Evolutionary conservation across 768 basidiomycete genomes (phyloP).

Genomic region (Auricularia sp.): DNA sequence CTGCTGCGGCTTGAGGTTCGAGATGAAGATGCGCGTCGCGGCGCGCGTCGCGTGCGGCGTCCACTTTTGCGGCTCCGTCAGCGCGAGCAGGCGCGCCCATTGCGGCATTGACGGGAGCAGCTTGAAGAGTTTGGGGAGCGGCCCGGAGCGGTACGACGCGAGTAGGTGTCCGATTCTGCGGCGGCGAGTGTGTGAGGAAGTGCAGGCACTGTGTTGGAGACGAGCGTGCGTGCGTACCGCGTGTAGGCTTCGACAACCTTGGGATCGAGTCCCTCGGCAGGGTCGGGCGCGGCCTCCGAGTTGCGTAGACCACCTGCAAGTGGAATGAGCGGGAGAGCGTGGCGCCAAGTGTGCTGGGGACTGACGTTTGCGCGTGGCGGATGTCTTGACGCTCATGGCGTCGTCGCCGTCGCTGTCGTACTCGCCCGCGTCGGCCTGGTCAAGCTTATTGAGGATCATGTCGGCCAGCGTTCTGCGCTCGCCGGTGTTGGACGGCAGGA

Average conservation of each 20-base stretch:
- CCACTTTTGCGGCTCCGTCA: conserved; percentile 90
- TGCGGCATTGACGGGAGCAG: conserved; percentile 90
- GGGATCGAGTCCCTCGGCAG: conserved; percentile 80
- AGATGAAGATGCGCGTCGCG: conserved; percentile 91
- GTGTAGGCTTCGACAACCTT: conserved; percentile 88
- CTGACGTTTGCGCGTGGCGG: conserved; percentile 30
- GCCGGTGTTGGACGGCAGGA: conserved; percentile 63
- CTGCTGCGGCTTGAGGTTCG: conserved; percentile 92
- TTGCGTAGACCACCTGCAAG: not conserved
- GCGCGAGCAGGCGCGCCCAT: conserved; percentile 91
- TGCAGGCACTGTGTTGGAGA: conserved; percentile 5
- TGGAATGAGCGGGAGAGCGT: not conserved
- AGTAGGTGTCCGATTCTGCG: conserved; percentile 76
- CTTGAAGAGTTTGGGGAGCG: conserved; percentile 95
- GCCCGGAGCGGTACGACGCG: conserved; percentile 83
- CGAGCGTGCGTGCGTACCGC: conserved; percentile 46
- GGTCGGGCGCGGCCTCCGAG: conserved; percentile 44
- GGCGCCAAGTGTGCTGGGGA: conserved; percentile 14
- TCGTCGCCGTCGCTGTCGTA: conserved; percentile 34
- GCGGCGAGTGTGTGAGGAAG: not conserved
- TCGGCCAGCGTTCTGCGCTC: conserved; percentile 87
- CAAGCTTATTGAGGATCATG: conserved; percentile 90
- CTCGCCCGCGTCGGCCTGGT: conserved; percentile 46
- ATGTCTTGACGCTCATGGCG: not conserved
- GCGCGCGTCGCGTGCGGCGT: conserved; percentile 90